These are phyloP conservation scores for Phytophthora pluvialis DNA, from an alignment of 352 stramenopile species.

Conservation along the genomic window DNA sequence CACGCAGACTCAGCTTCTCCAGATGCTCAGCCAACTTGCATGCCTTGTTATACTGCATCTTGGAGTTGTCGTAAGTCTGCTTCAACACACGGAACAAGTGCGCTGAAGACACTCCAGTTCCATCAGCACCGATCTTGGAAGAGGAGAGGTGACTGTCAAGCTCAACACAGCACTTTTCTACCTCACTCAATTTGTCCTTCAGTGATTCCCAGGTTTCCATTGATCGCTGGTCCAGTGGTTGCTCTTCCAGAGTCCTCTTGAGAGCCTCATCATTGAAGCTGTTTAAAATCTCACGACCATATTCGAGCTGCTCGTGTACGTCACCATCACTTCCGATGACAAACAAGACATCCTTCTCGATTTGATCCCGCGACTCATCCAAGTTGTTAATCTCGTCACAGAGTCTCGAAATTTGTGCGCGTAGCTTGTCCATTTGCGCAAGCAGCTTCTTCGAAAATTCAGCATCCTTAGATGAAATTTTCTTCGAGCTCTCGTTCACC, in stretches of 20 bases:
- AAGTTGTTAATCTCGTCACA: constrained; percentile 62
- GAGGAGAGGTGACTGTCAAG: constrained; percentile 55
- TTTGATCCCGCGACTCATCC: constrained; percentile 60
- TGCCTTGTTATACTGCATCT: constrained; percentile 75
- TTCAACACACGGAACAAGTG: constrained; percentile 76
- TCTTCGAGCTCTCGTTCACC: constrained; percentile 48
- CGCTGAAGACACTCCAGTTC: constrained; percentile 37
- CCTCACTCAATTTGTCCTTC: constrained; percentile 53
- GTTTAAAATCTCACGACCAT: constrained; percentile 67
- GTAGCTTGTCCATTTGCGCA: constrained; percentile 42
- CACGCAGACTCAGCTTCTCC: constrained; percentile 55
- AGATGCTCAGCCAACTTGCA: constrained; percentile 59
- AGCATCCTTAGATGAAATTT: constrained; percentile 49
- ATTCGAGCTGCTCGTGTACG: constrained; percentile 80
- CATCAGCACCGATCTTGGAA: constrained; percentile 35
- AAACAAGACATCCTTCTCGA: constrained; percentile 78
- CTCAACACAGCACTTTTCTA: constrained; percentile 60
- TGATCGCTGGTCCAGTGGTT: constrained; percentile 72
- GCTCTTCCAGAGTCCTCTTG: constrained; percentile 68
- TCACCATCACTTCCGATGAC: constrained; percentile 81
- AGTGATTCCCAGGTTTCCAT: constrained; percentile 58
- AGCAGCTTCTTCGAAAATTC: constrained; percentile 37
- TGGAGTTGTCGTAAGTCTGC: constrained; percentile 79
- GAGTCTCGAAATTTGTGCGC: constrained; percentile 43
- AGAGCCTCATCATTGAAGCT: constrained; percentile 72